Base-by-base conservation (phyloP, 768 basidiomycete genomes). In the Lactarius trivialis region DNA sequence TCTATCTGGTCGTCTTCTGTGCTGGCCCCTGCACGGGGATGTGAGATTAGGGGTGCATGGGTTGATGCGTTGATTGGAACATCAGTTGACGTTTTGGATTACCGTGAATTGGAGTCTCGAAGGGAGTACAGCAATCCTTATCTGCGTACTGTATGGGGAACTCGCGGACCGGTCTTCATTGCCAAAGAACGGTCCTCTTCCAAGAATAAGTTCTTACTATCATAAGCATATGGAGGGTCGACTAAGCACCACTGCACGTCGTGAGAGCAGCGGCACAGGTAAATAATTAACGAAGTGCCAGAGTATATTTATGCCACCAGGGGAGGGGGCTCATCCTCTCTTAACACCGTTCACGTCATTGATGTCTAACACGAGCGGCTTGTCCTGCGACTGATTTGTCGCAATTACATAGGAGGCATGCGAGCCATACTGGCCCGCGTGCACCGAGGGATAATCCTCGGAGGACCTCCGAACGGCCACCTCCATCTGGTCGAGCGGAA, bases 391-490 rank as follows among this genome's bases (percentile, higher is more conserved):
- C 33, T 34, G 33, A 11, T 7, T 5, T 8, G 4, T 7, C 33
- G 8, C 33, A 7, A 3, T 34, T 2, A 30, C 30, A 34, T 4
- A 1, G 33, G 33, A 4, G 11, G 4, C 8, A 34, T 11, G 8
- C 11, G 33, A 11, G 8, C 9, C 36, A 36, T 14, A 36, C 11
- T 36, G 36, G 12, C 36, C 12, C 36, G 11, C 11, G 12, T 36
- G 3, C 12, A 1, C 12, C 12, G 36, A 2, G 2, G 36, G 12
- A 36, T 36, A 41, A 1, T 6, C 43, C 24, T 56, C 60, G 32
- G 43, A 45, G 7, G 37, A 32, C 21, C 30, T 64, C 41, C 56
- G n/a, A 9, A 48, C 48, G 24, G 49, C 21, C 36, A 64, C 59
- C 14, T 60, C 39, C 36, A 64, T 26, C 7, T 36, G 53, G 51